Conservation (phyloP, 768 basidiomycete genomes). For the Tricholoma terreum region DNA sequence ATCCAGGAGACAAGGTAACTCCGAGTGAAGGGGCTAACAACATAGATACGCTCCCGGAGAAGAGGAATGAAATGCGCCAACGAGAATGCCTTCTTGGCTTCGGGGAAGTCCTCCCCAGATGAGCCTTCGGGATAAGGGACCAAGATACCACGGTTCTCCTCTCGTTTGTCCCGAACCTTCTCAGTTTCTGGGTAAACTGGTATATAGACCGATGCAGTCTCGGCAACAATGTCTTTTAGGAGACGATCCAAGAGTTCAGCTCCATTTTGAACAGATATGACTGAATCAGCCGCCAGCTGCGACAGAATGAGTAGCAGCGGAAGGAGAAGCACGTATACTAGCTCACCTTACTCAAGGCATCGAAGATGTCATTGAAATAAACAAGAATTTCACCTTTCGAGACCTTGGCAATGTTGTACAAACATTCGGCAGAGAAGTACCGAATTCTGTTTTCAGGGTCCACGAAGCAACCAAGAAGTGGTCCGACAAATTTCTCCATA, state of each 20-base stretch:
- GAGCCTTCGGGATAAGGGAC: conserved; percentile 60
- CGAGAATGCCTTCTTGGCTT: conserved; percentile 80
- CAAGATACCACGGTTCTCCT: conserved; percentile 56
- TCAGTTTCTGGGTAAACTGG: conserved; percentile 84
- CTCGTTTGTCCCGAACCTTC: conserved; percentile 57
- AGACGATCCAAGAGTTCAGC: conserved; percentile 94
- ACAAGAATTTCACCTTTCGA: conserved; percentile 96
- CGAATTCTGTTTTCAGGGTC: conserved; percentile 94
- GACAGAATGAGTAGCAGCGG: conserved; percentile 4
- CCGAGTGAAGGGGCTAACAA: conserved; percentile 92
- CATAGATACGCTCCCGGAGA: conserved; percentile 89
- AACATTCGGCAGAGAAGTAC: conserved; percentile 96
- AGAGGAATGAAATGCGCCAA: conserved; percentile 93
- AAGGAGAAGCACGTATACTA: not conserved
- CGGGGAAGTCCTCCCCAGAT: conserved; percentile 36
- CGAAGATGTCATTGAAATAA: conserved; percentile 98
- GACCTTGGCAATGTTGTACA: conserved; percentile 98
- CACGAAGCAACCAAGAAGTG: conserved; percentile 86
- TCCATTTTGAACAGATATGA: conserved; percentile 95
- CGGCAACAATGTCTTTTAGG: conserved; percentile 97
- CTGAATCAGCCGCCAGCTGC: conserved; percentile 94
- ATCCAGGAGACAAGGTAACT: conserved; percentile 99
- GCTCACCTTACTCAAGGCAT: conserved; percentile 89
- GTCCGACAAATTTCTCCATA: conserved; percentile 89
- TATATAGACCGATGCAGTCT: conserved; percentile 92